Percentiles rank a stretch among this genome's conserved stretches.
These are phyloP conservation scores for Claviceps spartinae DNA, from an alignment of 2,329 filamentous ascomycete genomes.

Conservation along the genomic window DNA sequence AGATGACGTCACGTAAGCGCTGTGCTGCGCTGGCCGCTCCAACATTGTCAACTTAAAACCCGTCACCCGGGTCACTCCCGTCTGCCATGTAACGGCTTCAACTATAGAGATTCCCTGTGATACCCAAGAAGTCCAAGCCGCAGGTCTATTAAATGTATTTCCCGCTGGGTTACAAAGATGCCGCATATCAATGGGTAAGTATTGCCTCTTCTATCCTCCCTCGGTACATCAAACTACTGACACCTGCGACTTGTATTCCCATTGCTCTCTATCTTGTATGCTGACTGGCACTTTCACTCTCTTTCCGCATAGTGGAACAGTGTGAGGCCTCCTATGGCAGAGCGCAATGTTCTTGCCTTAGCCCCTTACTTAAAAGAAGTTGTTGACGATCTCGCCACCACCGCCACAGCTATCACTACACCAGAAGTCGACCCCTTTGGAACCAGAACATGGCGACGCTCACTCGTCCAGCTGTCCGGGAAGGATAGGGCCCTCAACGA, in stretches of 20 bases:
- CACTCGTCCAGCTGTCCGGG: slow-evolving; percentile 71
- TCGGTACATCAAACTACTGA: neutral
- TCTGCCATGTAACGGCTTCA: too few species aligned
- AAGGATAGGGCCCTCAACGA: slow-evolving; percentile 85
- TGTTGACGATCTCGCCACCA: slow-evolving; percentile 47
- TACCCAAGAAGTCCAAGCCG: slow-evolving; percentile 12
- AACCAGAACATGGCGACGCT: slow-evolving; percentile 71
- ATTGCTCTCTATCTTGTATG: neutral
- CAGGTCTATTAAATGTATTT: slow-evolving; percentile 41
- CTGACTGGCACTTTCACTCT: neutral
- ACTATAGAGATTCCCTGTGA: too few species aligned
- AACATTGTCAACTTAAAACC: too few species aligned
- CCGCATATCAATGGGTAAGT: slow-evolving; percentile 77
- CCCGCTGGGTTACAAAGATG: slow-evolving; percentile 82
- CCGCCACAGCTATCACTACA: slow-evolving; percentile 15
- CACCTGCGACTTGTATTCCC: neutral
- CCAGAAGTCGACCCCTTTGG: slow-evolving; percentile 61
- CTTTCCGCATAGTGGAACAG: slow-evolving; percentile 57
- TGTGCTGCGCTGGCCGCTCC: too few species aligned
- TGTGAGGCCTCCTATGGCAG: slow-evolving; percentile 68
- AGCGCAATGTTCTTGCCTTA: slow-evolving; percentile 75
- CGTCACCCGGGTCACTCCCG: slow-evolving; percentile 1
- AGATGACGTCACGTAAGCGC: too few species aligned
- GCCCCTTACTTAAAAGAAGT: slow-evolving; percentile 72
- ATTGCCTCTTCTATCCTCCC: too few species aligned